Conservation (phyloP, 2,329 filamentous ascomycete species). For the Thermothelomyces thermophilus region DNA sequence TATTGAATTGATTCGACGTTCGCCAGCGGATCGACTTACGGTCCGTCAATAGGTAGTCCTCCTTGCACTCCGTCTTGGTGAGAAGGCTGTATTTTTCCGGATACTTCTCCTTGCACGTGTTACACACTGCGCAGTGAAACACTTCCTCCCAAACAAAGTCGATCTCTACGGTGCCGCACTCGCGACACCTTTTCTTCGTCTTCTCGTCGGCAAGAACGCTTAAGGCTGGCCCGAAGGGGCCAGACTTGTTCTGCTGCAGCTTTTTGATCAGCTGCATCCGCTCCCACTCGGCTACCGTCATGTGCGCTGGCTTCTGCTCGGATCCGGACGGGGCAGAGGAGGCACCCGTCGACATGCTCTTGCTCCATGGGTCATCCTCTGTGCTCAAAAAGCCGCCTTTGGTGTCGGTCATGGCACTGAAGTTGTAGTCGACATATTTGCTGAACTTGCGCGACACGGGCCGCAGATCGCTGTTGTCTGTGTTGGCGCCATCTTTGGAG, state of each 20-base stretch:
- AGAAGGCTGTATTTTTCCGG: constrained; percentile 92
- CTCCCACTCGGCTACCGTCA: constrained; percentile 92
- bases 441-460: constrained; percentile 76
- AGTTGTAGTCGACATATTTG: constrained; percentile 95
- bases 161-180: constrained; percentile 79
- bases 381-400: constrained; percentile 91
- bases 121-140: constrained; percentile 69
- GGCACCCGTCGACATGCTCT: constrained; percentile 51
- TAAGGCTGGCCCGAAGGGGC: constrained; percentile 84
- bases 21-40: constrained; percentile 45
- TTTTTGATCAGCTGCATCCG: constrained; percentile 67
- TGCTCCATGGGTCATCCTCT: constrained; percentile 87
- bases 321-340: constrained; percentile 29
- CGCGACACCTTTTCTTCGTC: constrained; percentile 68
- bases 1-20: not conserved
- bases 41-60: constrained; percentile 93
- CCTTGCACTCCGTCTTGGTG: constrained; percentile 92
- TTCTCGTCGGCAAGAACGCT: constrained; percentile 61
- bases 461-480: constrained; percentile 45
- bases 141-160: constrained; percentile 93
- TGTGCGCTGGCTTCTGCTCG: constrained; percentile 70
- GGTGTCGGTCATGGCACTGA: constrained; percentile 95
- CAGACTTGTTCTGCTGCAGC: constrained; percentile 65
- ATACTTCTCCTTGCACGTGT: constrained; percentile 76
- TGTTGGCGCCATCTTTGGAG: constrained; percentile 30